Base-by-base conservation (phyloP, 1,284 basidiomycete genomes). In the Porodaedalea pini region DNA sequence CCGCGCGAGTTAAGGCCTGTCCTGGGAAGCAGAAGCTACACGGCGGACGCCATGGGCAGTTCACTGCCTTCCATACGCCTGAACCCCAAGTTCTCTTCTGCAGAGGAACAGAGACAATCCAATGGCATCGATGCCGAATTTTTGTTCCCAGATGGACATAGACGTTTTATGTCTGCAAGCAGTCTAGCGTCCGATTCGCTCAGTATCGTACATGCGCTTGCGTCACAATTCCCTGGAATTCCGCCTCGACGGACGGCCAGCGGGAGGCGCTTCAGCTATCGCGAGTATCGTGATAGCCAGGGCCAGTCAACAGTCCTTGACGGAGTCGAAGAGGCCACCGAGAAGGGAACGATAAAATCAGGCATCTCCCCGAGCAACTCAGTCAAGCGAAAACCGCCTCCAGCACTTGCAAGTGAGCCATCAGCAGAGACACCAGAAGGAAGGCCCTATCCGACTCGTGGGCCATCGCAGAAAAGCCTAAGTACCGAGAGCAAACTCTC, bases 201-300 rank as follows among this genome's bases (percentile, higher is more conserved):
- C 10, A 69, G 72, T 60, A 69, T 73, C 15, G 73, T 83, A 27
- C 76, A 75, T 19, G 77, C 79, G 36, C 70, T 84, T 56, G 71
- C 80, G 10, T 59, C 68, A 34, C 78, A 78, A 66, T 85, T 85
- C 69, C 81, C 83, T 19, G 72, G 69, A 10, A 71, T 78, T 43
- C 77, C 81, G 19, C 71, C 74, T 23, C 65, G 69, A n/a, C 63
- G 70, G 10, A 72, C 67, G 41, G 32, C 51, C 5, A 34, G 31
- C 34, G 21, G 41, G 11, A 58, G 51, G 41, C 43, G 44, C 3
- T 21, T 27, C 34, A 54, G 43, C 21, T 36, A 7, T 50, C 3
- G 47, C 15, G 48, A 57, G n/a, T 49, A 45, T 10, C 32, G 34
- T 13, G 17, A 51, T 17, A 37, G 23, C n/a, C 25, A 39, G 23